Percentiles rank a stretch among this genome's conserved stretches.
Evolutionary conservation across 148 eudicot genomes (phyloP).

Genomic region (Rhododendron simsii): DNA sequence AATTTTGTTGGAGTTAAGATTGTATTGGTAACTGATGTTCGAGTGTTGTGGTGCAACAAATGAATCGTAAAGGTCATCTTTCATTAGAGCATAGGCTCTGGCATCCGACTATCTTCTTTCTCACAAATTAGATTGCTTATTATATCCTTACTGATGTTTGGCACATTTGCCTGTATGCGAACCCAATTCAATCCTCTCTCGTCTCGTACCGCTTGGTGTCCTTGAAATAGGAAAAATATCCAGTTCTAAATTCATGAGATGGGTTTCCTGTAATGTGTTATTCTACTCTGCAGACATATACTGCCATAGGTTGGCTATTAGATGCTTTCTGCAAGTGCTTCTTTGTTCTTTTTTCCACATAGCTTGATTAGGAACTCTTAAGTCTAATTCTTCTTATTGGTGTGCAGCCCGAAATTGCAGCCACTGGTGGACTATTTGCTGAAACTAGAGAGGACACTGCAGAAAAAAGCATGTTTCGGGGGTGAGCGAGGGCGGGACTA

Average conservation of each 20-base stretch:
- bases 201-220: not conserved
- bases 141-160: not conserved
- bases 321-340: not conserved
- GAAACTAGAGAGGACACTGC: slow-evolving; percentile 54
- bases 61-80: not conserved
- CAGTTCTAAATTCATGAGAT: not conserved
- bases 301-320: not conserved
- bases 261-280: not conserved
- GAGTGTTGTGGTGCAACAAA: not conserved
- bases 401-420: slow-evolving; percentile 71
- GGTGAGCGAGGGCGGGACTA: slow-evolving; percentile 39
- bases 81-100: not conserved
- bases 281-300: not conserved
- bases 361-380: not conserved
- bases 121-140: not conserved
- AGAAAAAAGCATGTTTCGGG: slow-evolving; percentile 59
- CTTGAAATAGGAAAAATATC: not conserved
- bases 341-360: not conserved
- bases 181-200: not conserved
- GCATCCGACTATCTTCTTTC: not conserved
- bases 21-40: not conserved
- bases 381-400: not conserved
- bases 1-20: not conserved
- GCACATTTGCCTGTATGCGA: not conserved
- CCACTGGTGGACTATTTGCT: slow-evolving; percentile 69